Base-by-base conservation (phyloP, 306 rosid genomes). In the Echinosophora koreensis region DNA sequence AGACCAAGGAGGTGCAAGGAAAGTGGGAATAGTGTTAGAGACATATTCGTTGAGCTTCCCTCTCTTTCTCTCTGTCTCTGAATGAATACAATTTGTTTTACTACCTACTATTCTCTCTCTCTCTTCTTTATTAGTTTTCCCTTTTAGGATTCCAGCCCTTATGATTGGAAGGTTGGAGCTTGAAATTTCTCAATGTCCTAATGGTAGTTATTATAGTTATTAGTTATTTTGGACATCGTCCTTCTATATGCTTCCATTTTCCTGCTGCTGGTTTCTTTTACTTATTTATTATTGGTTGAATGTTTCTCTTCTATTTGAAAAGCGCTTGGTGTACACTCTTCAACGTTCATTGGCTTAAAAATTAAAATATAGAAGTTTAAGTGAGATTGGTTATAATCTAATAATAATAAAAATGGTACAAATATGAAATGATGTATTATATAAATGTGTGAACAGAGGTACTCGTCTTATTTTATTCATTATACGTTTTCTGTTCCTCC, bases 1-100 rank as follows among this genome's bases (percentile, higher is more conserved):
- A 79, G 84, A 72, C 88, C 82, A 55, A 83, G 89, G 17, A 80
- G 92, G 79, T 90, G 97, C 82, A 92, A 83, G 47, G 93, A 90
- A 84, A 78, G 85, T 73, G 88, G 89, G 67, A 64, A 77, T 52
- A 84, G 88, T 79, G 85, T 85, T 52, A 85, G 88, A 80, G 85
- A 84, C 84, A 69, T 86, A 80, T 56, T 89, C 65, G 81, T 83
- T 82, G 78, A 73, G 73, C 65, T 60, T 61, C 80, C 77, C 73
- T 54, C 63, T 28, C 55, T 76, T 34, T 75, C 73, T 62, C 59
- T 74, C 47, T 82, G 81, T 68, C 60, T 75, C 66, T 73, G 22
- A 22, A 22, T 22, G 70, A 72, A 70, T 49, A 37, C 18, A 47
- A 42, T 49, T 50, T 67, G 2, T 57, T 59, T 70, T 83, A 57